Evolutionary conservation across 1,284 basidiomycete genomes (phyloP).

Genomic region (Apiotrichum mycotoxinovorans): DNA sequence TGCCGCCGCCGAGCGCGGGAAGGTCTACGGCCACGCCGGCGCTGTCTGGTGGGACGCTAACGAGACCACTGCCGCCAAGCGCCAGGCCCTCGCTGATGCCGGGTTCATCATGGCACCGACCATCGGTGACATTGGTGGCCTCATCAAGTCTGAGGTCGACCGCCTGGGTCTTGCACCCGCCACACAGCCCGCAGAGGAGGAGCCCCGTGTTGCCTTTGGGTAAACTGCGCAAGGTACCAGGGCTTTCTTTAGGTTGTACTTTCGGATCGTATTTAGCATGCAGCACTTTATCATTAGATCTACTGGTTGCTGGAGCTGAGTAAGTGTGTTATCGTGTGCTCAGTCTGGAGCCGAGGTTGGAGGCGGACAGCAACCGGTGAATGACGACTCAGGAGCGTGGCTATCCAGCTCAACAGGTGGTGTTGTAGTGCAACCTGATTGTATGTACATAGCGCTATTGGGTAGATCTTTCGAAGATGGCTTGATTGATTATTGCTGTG

Average conservation of each 20-base stretch:
- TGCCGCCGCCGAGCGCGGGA: constrained; percentile 85
- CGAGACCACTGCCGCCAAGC: constrained; percentile 21
- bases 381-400: too few species aligned
- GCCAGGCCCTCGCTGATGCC: constrained; percentile 10
- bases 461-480: too few species aligned
- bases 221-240: background rate
- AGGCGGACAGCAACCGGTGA: too few species aligned
- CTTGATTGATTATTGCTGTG: too few species aligned
- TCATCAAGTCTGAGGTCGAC: constrained; percentile 17
- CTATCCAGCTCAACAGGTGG: too few species aligned
- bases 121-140: constrained; percentile 17
- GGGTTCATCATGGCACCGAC: constrained; percentile 21
- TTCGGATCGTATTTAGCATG: background rate
- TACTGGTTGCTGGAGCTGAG: too few species aligned
- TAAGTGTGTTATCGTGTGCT: too few species aligned
- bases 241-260: background rate
- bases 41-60: constrained; percentile 26
- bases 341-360: too few species aligned
- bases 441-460: too few species aligned
- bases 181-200: background rate
- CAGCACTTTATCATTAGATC: too few species aligned
- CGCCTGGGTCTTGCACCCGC: constrained; percentile 2
- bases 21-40: constrained; percentile 86
- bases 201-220: background rate
- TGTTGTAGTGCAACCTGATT: too few species aligned